Conservation (phyloP, 306 rosid species). For the Cucumis melo region DNA sequence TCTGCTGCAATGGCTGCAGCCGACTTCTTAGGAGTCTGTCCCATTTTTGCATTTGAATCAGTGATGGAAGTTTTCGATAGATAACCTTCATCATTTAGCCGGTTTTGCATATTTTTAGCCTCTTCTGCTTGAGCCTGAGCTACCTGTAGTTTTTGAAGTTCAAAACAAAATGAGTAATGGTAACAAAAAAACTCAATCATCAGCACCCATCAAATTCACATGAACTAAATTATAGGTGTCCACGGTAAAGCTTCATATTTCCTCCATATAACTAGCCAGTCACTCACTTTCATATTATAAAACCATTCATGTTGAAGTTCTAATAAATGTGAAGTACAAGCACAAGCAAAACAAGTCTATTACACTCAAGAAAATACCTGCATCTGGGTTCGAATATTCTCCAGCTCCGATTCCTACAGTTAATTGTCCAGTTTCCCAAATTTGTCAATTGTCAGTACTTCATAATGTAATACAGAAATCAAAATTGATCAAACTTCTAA, state of each 20-base stretch:
- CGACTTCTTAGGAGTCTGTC: conserved; percentile 41
- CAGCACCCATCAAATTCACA: neutral
- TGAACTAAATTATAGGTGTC: neutral
- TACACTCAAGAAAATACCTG: conserved; percentile 39
- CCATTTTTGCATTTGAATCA: conserved; percentile 28
- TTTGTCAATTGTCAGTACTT: neutral
- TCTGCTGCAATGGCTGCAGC: conserved; percentile 85
- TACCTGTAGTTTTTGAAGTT: conserved; percentile 26
- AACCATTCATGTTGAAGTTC: neutral
- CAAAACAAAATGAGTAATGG: neutral
- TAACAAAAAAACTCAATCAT: neutral
- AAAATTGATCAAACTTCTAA: neutral
- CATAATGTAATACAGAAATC: neutral
- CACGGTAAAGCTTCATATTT: neutral
- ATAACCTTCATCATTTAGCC: conserved; percentile 50
- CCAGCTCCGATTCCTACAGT: conserved; percentile 78
- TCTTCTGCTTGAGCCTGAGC: conserved; percentile 85
- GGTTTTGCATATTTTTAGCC: conserved; percentile 58
- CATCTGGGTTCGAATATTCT: conserved; percentile 72
- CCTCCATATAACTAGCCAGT: neutral
- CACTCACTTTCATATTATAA: neutral
- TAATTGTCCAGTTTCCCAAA: neutral
- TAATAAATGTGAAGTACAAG: neutral
- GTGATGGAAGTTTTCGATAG: conserved; percentile 28
- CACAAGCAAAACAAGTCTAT: neutral